These are phyloP conservation scores for Aphanomyces euteiches DNA, from an alignment of 352 stramenopile species.

Conservation along the genomic window DNA sequence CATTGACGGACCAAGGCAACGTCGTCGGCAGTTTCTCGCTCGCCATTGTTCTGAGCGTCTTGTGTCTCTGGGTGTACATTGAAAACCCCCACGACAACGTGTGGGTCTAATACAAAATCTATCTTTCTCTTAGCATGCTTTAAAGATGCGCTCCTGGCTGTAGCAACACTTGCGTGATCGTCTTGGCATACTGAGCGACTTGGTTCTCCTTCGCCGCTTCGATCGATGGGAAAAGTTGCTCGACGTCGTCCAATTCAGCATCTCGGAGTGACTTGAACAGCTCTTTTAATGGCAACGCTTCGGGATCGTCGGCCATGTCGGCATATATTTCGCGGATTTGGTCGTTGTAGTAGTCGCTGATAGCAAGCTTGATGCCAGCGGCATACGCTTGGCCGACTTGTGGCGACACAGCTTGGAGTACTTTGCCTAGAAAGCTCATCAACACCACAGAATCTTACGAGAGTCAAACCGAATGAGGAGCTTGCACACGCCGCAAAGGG, in stretches of 20 bases:
- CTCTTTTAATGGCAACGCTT: constrained; percentile 69
- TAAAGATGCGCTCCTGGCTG: background rate
- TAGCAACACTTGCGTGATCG: constrained; percentile 39
- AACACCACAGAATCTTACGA: background rate
- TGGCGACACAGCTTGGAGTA: constrained; percentile 15
- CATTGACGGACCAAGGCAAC: constrained; percentile 69
- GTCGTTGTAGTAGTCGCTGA: constrained; percentile 86
- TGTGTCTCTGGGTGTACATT: constrained; percentile 78
- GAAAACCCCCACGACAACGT: constrained; percentile 56
- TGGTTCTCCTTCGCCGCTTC: constrained; percentile 38
- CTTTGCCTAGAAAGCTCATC: background rate
- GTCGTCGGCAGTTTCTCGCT: constrained; percentile 67
- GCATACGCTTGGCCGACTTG: constrained; percentile 58
- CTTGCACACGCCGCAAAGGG: constrained; percentile 33
- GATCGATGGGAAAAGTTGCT: constrained; percentile 22
- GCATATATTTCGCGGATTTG: constrained; percentile 84
- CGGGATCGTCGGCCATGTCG: constrained; percentile 38
- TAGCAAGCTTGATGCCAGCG: constrained; percentile 66
- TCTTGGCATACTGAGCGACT: constrained; percentile 52
- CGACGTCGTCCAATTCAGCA: constrained; percentile 67
- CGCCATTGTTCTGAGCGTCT: constrained; percentile 57
- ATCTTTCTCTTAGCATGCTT: background rate
- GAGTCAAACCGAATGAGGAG: constrained; percentile 17
- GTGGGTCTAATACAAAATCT: constrained; percentile 36
- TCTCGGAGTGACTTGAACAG: constrained; percentile 69